A percentile compares a stretch with the other conserved stretches of the same genome.
phyloP scores from a whole-genome alignment of 1,284 basidiomycete species.

The Cryptococcus sp. region DNA sequence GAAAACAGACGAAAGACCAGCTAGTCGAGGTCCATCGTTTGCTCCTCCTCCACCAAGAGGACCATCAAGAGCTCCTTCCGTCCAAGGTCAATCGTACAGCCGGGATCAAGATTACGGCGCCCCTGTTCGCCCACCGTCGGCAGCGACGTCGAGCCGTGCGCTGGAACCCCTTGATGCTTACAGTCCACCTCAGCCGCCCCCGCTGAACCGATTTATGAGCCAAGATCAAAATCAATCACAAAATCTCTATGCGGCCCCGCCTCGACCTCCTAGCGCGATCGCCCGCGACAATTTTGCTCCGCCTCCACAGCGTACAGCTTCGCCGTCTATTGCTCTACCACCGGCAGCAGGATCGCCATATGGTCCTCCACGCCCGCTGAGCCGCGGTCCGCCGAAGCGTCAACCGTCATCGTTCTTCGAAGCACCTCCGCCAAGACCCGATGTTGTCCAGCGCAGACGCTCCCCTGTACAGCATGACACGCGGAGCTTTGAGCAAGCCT shows the following conservation, averaged over 20 bases:
- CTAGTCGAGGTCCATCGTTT: slow-evolving; percentile 13
- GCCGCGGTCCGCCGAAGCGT: slow-evolving; percentile 13
- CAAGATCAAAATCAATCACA: slow-evolving; percentile 1
- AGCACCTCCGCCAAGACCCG: slow-evolving; percentile 19
- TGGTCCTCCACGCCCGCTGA: slow-evolving; percentile 12
- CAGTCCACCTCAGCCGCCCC: slow-evolving; percentile 5
- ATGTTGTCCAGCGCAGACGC: slow-evolving; percentile 7
- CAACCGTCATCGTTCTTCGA: slow-evolving; percentile 17
- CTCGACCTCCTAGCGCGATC: slow-evolving; percentile 11
- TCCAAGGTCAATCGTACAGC: neutral
- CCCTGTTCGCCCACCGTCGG: slow-evolving; percentile 12
- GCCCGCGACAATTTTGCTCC: slow-evolving; percentile 1
- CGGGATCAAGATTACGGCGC: slow-evolving; percentile 3
- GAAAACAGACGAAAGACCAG: slow-evolving; percentile 15
- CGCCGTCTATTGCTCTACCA: slow-evolving; percentile 8
- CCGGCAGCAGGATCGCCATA: slow-evolving; percentile 9
- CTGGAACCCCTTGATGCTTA: slow-evolving; percentile 1
- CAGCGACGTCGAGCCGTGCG: neutral
- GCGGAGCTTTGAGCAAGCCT: slow-evolving; percentile 1
- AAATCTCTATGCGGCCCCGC: slow-evolving; percentile 4
- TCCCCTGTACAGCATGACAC: slow-evolving; percentile 4
- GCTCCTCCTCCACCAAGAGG: slow-evolving; percentile 15
- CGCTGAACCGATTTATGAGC: slow-evolving; percentile 2
- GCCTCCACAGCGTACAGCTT: neutral
- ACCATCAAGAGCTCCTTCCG: neutral